These are phyloP conservation scores for Petrea volubilis DNA, from an alignment of 257 asterid species.

Conservation along the genomic window DNA sequence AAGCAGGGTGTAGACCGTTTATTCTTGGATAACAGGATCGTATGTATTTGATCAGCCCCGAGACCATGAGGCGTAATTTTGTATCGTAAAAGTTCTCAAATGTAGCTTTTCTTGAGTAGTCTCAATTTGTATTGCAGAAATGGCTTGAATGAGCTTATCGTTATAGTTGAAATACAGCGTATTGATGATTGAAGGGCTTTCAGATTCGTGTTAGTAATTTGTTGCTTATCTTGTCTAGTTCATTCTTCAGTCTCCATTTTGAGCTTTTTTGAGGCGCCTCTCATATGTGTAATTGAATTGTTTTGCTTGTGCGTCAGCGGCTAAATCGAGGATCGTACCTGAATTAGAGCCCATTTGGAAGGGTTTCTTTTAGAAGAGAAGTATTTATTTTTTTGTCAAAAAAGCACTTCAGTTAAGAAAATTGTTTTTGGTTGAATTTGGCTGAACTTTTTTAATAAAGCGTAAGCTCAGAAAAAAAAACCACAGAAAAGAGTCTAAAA, in stretches of 20 bases:
- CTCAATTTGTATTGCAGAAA: conserved; percentile 20
- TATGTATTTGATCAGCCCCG: conserved; percentile 6
- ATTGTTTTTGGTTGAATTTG: too few relatives aligned
- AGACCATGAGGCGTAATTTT: conserved; percentile 23
- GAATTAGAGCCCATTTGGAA: too few relatives aligned
- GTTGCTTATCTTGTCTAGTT: conserved; percentile 8
- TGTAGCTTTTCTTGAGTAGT: conserved; percentile 28
- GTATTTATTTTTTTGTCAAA: too few relatives aligned
- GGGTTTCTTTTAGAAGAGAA: too few relatives aligned
- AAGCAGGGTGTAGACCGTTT: conserved; percentile 15
- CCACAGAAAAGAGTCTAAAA: too few relatives aligned
- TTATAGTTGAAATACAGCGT: conserved; percentile 17
- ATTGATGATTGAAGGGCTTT: background rate
- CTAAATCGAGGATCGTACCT: too few relatives aligned
- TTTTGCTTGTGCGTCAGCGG: too few relatives aligned
- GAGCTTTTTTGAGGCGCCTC: background rate
- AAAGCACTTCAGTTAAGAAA: too few relatives aligned
- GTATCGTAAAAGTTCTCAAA: conserved; percentile 23
- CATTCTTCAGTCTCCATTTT: background rate
- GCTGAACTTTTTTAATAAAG: too few relatives aligned
- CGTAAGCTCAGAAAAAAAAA: too few relatives aligned
- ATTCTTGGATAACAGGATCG: conserved; percentile 14
- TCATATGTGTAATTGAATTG: background rate
- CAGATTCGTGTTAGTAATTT: conserved; percentile 15
- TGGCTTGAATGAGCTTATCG: conserved; percentile 12